Percentiles rank a stretch among this genome's conserved stretches.
Evolutionary conservation across 1,139 yeast genomes (phyloP).

Genomic region (Debaryomycetaceae sp.): DNA sequence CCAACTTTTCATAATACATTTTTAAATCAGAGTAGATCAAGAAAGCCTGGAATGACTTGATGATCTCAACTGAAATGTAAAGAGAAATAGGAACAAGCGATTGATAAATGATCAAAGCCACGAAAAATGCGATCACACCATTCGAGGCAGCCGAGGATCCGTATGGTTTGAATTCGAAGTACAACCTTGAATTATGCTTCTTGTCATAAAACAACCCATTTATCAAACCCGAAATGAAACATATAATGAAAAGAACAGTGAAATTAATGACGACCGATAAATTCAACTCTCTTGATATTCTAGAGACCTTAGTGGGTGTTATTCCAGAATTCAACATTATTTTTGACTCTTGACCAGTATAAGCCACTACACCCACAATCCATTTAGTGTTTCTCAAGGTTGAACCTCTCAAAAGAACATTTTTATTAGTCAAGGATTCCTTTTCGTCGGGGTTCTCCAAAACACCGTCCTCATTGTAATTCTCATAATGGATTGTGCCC

Average conservation of each 20-base stretch:
- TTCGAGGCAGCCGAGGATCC: constrained; percentile 62
- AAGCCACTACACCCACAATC: constrained; percentile 85
- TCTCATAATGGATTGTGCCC: constrained; percentile 73
- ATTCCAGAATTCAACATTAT: constrained; percentile 91
- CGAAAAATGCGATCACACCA: constrained; percentile 85
- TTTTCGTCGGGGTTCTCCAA: constrained; percentile 44
- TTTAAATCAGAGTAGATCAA: constrained; percentile 86
- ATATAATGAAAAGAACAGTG: constrained; percentile 65
- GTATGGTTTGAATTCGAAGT: constrained; percentile 59
- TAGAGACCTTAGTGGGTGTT: constrained; percentile 85
- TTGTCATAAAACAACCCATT: constrained; percentile 73
- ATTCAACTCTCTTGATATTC: constrained; percentile 81
- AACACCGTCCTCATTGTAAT: constrained; percentile 34
- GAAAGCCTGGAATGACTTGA: constrained; percentile 90
- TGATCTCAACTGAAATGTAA: constrained; percentile 91
- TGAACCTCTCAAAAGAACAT: constrained; percentile 83
- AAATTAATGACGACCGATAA: constrained; percentile 79
- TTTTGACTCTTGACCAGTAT: constrained; percentile 89
- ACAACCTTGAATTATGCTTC: constrained; percentile 54
- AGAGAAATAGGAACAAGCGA: constrained; percentile 92
- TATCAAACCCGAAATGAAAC: constrained; percentile 78
- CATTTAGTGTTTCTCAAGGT: constrained; percentile 90
- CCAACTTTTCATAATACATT: constrained; percentile 81
- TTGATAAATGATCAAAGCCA: constrained; percentile 84
- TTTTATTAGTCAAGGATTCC: constrained; percentile 80